Evolutionary conservation across 176 grass and related monocot genomes (phyloP).

Genomic region (Bromus sterilis): DNA sequence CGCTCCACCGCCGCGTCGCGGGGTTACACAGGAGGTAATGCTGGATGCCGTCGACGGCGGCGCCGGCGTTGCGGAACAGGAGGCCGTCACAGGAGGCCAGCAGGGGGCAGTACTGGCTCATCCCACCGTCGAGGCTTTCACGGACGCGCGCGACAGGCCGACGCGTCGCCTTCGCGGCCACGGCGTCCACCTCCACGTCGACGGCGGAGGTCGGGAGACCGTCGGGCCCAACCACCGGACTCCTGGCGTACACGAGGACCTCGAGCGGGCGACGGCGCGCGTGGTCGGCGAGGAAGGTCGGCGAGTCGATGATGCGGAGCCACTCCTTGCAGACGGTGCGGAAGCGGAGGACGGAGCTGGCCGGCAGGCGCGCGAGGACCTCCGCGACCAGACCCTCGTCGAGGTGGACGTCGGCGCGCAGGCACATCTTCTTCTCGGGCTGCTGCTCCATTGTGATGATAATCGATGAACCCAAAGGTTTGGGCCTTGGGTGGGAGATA

Average conservation of each 20-base stretch:
- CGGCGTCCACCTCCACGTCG: not conserved
- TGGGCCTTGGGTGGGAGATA: too few species aligned
- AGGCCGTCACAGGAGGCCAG: not conserved
- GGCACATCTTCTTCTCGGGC: not conserved
- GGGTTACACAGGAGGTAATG: not conserved
- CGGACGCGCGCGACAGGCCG: not conserved
- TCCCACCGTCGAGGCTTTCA: not conserved
- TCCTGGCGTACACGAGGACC: not conserved
- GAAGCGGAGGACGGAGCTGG: not conserved
- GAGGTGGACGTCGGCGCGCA: not conserved
- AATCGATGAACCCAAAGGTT: too few species aligned
- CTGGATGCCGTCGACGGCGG: not conserved
- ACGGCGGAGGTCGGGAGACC: not conserved
- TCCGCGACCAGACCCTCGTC: not conserved
- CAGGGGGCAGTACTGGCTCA: not conserved
- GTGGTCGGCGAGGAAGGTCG: not conserved
- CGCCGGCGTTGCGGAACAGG: not conserved
- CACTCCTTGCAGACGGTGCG: not conserved
- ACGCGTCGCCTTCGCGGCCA: not conserved
- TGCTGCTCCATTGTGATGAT: not conserved
- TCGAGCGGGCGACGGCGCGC: not conserved
- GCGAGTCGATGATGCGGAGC: not conserved
- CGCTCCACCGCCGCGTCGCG: not conserved
- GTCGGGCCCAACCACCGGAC: not conserved
- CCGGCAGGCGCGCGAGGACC: not conserved